phyloP scores from a whole-genome alignment of 2,329 filamentous ascomycete species.

The Scedosporium boydii region DNA sequence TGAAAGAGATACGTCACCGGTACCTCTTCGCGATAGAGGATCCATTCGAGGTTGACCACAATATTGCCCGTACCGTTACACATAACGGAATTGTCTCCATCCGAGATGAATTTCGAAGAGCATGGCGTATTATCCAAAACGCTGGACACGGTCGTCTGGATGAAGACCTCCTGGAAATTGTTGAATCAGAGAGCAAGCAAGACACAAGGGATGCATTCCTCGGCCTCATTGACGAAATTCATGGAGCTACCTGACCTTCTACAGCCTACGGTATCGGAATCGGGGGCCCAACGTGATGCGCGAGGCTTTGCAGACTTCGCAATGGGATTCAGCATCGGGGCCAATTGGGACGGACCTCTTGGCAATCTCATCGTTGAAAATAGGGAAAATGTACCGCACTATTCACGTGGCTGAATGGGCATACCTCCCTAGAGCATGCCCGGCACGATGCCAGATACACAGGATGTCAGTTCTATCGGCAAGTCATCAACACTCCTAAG shows the following conservation, averaged over 20 bases:
- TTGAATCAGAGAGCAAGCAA: constrained; percentile 24
- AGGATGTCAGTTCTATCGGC: no score
- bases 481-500: constrained; percentile 54
- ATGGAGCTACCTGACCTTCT: constrained; percentile 15
- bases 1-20: constrained; percentile 66
- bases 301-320: no score
- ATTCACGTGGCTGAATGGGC: no score
- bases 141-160: constrained; percentile 30
- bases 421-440: no score
- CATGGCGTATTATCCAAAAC: constrained; percentile 59
- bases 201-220: constrained; percentile 25
- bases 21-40: constrained; percentile 89
- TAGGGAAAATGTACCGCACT: no score
- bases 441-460: no score
- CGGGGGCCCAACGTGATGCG: no score
- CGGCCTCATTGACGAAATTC: constrained; percentile 29
- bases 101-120: constrained; percentile 73
- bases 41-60: constrained; percentile 81
- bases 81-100: constrained; percentile 75
- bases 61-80: constrained; percentile 78
- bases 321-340: no score
- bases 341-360: no score
- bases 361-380: no score
- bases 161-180: constrained; percentile 46
- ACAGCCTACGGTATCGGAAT: background rate